Percentiles rank a stretch among this genome's conserved stretches.
These are phyloP conservation scores for Xylariaceae sp. DNA, from an alignment of 2,329 filamentous ascomycete genomes.

Conservation along the genomic window DNA sequence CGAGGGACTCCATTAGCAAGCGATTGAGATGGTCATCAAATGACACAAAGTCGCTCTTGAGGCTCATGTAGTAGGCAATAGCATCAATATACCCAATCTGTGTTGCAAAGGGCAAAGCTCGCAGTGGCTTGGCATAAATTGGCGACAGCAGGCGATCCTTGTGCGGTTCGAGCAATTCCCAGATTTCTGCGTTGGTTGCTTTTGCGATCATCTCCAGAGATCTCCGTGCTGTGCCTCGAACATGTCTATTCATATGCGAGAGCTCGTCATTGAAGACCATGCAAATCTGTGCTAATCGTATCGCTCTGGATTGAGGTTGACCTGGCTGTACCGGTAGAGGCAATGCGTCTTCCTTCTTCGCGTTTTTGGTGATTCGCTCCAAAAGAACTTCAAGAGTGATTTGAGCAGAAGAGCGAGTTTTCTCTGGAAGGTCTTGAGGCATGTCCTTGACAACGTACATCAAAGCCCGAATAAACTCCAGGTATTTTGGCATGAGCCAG, in stretches of 20 bases:
- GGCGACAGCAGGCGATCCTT: slow-evolving; percentile 85
- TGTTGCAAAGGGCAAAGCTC: slow-evolving; percentile 85
- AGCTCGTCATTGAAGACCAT: slow-evolving; percentile 82
- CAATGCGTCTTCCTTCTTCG: slow-evolving; percentile 71
- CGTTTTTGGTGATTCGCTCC: slow-evolving; percentile 69
- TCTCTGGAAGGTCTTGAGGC: slow-evolving; percentile 86
- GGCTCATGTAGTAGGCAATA: slow-evolving; percentile 86
- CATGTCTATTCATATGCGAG: slow-evolving; percentile 92
- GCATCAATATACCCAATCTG: slow-evolving; percentile 99
- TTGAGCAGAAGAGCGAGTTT: slow-evolving; percentile 77
- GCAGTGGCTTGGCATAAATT: slow-evolving; percentile 91
- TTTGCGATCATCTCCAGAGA: slow-evolving; percentile 77
- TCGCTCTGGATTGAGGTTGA: slow-evolving; percentile 44
- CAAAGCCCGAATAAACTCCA: slow-evolving; percentile 83
- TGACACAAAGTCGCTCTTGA: slow-evolving; percentile 82
- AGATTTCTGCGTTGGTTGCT: slow-evolving; percentile 70
- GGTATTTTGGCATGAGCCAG: slow-evolving; percentile 78
- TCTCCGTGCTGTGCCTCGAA: slow-evolving; percentile 78
- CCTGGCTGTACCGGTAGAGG: slow-evolving; percentile 36
- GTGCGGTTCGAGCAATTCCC: slow-evolving; percentile 83
- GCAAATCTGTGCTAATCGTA: slow-evolving; percentile 70
- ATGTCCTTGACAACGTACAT: slow-evolving; percentile 99
- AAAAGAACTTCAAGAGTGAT: slow-evolving; percentile 76
- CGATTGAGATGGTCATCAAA: slow-evolving; percentile 91
- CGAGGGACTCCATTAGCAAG: slow-evolving; percentile 86